Conservation (phyloP, 2,329 filamentous ascomycete species). For the Botrytis deweyae region DNA sequence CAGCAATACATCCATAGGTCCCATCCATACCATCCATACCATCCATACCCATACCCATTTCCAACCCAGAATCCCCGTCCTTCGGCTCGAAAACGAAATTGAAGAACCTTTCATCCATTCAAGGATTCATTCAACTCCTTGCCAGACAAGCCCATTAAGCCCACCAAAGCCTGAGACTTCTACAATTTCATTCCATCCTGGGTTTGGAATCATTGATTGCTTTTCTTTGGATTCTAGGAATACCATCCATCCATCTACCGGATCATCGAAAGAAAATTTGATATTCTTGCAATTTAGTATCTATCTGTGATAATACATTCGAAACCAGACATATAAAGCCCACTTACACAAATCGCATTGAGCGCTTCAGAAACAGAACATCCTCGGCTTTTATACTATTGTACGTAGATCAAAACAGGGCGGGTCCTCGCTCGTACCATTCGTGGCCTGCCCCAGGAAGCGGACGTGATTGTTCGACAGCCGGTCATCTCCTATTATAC, state of each 20-base stretch:
- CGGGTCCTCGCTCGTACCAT: slow-evolving; percentile 20
- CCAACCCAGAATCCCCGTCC: slow-evolving; percentile 9
- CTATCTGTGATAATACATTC: not conserved
- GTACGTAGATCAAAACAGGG: slow-evolving; percentile 19
- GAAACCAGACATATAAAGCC: not conserved
- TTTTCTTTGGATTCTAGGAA: not conserved
- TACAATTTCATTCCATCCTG: not conserved
- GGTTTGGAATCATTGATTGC: slow-evolving; percentile 8
- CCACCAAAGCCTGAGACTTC: not conserved
- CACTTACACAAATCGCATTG: slow-evolving; percentile 5
- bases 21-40: not conserved
- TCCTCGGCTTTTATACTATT: slow-evolving; percentile 11
- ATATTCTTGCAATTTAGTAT: not conserved
- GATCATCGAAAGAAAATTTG: not conserved
- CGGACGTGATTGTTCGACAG: slow-evolving; percentile 15
- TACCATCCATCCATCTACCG: not conserved
- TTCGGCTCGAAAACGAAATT: slow-evolving; percentile 14
- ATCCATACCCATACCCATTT: slow-evolving; percentile 3
- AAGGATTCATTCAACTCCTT: slow-evolving; percentile 8
- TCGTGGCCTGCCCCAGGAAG: slow-evolving; percentile 18
- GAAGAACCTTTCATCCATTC: not conserved
- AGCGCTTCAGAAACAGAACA: slow-evolving; percentile 15
- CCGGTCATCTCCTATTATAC: slow-evolving; percentile 15
- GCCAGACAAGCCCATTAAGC: not conserved
- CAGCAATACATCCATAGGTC: not conserved